Conservation (phyloP, 805 yeast species). For the Saccharomycopsis babjevae region DNA sequence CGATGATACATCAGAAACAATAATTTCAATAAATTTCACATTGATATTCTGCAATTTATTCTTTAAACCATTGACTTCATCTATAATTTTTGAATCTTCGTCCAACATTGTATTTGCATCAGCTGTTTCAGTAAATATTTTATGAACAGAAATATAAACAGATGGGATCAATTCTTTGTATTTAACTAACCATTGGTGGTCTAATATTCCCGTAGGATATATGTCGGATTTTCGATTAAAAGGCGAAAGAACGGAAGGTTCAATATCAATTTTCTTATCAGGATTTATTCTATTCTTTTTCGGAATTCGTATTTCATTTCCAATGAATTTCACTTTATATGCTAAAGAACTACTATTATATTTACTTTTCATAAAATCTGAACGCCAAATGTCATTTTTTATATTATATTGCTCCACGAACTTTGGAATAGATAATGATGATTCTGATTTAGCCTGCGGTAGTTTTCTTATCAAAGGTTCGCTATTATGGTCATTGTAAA, state of each 20-base stretch:
- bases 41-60: slow-evolving; percentile 24
- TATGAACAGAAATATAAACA: slow-evolving; percentile 36
- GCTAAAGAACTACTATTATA: slow-evolving; percentile 21
- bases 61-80: slow-evolving; percentile 30
- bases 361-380: slow-evolving; percentile 21
- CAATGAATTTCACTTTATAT: slow-evolving; percentile 27
- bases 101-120: slow-evolving; percentile 16
- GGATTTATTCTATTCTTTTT: slow-evolving; percentile 1
- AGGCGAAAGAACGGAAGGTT: slow-evolving; percentile 33
- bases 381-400: slow-evolving; percentile 22
- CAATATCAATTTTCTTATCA: background rate
- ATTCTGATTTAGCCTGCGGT: background rate
- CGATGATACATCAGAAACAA: slow-evolving; percentile 22
- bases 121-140: slow-evolving; percentile 27
- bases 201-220: slow-evolving; percentile 34
- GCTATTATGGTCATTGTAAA: background rate
- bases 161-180: slow-evolving; percentile 39
- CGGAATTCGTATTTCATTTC: slow-evolving; percentile 22
- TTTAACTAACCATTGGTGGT: slow-evolving; percentile 43
- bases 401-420: slow-evolving; percentile 25
- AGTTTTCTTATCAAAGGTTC: slow-evolving; percentile 1
- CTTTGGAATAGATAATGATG: slow-evolving; percentile 23
- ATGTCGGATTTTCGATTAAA: slow-evolving; percentile 30
- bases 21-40: slow-evolving; percentile 28
- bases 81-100: slow-evolving; percentile 21